These are phyloP conservation scores for Niveomyces coronatus DNA, from an alignment of 2,329 filamentous ascomycete species.

Conservation along the genomic window DNA sequence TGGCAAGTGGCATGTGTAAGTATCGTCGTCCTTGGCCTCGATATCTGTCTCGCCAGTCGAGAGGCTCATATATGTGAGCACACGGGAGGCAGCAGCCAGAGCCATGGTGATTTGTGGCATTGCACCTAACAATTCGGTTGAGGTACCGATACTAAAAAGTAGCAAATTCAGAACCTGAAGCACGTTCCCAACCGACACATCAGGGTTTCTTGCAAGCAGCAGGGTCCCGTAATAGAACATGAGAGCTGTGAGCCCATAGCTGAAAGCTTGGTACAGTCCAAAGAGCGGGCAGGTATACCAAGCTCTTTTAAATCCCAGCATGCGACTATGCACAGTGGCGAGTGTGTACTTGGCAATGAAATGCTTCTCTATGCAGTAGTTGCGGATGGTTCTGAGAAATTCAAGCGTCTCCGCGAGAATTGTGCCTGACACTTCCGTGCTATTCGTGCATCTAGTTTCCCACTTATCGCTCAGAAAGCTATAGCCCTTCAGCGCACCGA, in stretches of 20 bases:
- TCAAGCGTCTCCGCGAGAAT: conserved; percentile 61
- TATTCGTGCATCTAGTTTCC: conserved; percentile 59
- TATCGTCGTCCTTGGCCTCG: conserved; percentile 12
- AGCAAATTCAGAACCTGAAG: conserved; percentile 72
- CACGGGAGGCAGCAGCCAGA: conserved; percentile 58
- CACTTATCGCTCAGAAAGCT: conserved; percentile 56
- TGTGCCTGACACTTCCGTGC: conserved; percentile 46
- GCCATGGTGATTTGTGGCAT: conserved; percentile 74
- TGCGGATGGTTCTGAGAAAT: conserved; percentile 69
- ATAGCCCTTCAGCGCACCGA: conserved; percentile 55
- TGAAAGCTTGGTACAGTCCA: conserved; percentile 65
- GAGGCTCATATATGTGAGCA: conserved; percentile 60
- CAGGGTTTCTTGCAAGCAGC: conserved; percentile 42
- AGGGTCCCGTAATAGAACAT: conserved; percentile 75
- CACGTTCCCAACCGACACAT: conserved; percentile 44
- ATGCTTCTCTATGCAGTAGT: conserved; percentile 61
- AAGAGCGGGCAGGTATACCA: conserved; percentile 59
- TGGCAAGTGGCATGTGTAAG: conserved; percentile 22
- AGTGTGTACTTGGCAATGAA: conserved; percentile 55
- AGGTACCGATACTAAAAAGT: conserved; percentile 70
- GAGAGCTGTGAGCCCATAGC: conserved; percentile 63
- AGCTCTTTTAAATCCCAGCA: conserved; percentile 55
- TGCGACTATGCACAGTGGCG: conserved; percentile 41
- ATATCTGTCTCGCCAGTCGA: conserved; percentile 22
- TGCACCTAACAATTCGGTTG: conserved; percentile 57